Conservation (phyloP, 441 rosid genomes). For the Macaranga tanarius region DNA sequence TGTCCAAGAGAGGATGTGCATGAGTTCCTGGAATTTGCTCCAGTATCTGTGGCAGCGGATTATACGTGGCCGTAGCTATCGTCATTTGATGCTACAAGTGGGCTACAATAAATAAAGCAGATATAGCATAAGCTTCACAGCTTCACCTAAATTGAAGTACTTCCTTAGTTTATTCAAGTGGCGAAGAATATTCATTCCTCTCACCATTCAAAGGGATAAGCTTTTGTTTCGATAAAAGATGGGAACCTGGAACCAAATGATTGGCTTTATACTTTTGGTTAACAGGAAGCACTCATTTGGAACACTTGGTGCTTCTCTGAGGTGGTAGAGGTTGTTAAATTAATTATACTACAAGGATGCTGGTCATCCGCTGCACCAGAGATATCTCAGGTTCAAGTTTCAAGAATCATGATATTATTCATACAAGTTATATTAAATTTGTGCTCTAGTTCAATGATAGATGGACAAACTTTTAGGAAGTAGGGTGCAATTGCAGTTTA, state of each 20-base stretch:
- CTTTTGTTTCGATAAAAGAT: not conserved
- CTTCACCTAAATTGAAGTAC: not conserved
- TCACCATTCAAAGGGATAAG: not conserved
- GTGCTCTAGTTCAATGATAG: not conserved
- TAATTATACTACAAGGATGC: not conserved
- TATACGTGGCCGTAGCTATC: constrained; percentile 85
- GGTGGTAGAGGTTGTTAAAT: constrained; percentile 1
- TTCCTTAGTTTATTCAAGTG: not conserved
- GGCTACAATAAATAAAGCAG: constrained; percentile 43
- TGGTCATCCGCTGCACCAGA: not conserved
- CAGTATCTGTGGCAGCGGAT: constrained; percentile 72
- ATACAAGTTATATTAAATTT: not conserved
- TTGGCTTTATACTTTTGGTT: constrained; percentile 2
- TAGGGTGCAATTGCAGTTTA: not conserved
- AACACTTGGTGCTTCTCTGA: constrained; percentile 4
- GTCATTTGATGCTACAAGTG: constrained; percentile 81
- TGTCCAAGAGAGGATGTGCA: constrained; percentile 63
- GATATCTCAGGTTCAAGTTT: not conserved
- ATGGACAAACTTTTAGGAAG: not conserved
- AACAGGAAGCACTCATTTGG: constrained; percentile 8
- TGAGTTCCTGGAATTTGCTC: constrained; percentile 50
- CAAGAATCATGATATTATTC: not conserved
- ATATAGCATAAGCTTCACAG: constrained; percentile 14
- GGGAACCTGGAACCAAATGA: constrained; percentile 7
- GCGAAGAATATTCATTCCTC: not conserved